Conservation (phyloP, 148 eudicot species). For the Polygonum aviculare region DNA sequence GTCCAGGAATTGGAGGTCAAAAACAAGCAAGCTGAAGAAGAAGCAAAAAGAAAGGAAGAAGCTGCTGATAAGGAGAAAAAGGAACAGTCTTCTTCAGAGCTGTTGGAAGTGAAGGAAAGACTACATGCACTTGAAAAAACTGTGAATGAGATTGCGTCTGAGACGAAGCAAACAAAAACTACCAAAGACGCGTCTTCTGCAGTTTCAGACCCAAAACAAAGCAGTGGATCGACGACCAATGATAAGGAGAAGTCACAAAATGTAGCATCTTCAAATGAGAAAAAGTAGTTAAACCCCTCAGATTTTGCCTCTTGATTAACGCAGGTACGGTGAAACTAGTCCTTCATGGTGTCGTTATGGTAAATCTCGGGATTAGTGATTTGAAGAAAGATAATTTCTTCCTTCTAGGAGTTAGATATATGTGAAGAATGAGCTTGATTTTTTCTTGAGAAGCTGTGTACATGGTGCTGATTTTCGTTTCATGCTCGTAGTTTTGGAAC, state of each 20-base stretch:
- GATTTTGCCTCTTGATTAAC: neutral
- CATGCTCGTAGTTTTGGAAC: neutral
- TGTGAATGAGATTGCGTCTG: constrained; percentile 56
- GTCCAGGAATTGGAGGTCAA: constrained; percentile 46
- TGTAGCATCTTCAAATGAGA: neutral
- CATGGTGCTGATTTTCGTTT: neutral
- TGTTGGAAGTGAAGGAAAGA: constrained; percentile 56
- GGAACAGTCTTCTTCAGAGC: constrained; percentile 31
- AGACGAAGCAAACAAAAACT: constrained; percentile 32
- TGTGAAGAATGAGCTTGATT: neutral
- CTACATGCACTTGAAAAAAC: constrained; percentile 59
- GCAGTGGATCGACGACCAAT: neutral
- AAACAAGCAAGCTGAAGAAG: constrained; percentile 61
- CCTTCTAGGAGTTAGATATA: neutral
- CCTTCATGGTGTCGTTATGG: neutral
- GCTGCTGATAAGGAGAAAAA: constrained; percentile 39
- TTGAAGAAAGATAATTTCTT: neutral
- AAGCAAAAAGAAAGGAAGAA: constrained; percentile 43
- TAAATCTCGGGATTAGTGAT: neutral
- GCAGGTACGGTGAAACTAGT: neutral
- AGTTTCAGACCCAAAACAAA: neutral
- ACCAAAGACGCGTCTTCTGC: constrained; percentile 10
- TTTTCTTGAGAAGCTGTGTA: neutral
- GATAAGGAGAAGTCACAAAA: neutral
- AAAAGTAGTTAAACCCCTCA: neutral